A percentile compares a stretch with the other conserved stretches of the same genome.
Conservation (phyloP, 345 rosid genomes). For the Populus ilicifolia region DNA sequence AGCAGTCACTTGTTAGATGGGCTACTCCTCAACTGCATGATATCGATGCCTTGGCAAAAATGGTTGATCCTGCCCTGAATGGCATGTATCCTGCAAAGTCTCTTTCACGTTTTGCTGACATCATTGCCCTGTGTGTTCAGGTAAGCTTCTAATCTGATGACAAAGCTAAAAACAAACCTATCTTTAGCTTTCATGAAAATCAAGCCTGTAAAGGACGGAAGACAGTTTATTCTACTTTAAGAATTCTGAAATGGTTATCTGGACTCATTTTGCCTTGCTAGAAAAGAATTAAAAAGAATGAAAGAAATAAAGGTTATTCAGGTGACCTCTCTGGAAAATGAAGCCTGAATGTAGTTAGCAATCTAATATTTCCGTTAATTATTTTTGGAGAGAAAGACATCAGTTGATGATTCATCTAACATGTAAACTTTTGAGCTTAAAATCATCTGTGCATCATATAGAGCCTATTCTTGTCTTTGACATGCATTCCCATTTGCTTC, state of each 20-base stretch:
- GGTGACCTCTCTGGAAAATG: not conserved
- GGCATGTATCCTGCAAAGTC: conserved; percentile 99
- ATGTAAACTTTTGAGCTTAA: not conserved
- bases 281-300: no score
- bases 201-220: no score
- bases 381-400: no score
- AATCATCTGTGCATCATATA: not conserved
- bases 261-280: no score
- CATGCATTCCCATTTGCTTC: not conserved
- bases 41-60: conserved; percentile 90
- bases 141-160: conserved; percentile 33
- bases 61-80: conserved; percentile 90
- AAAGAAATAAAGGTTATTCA: no score
- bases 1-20: conserved; percentile 99
- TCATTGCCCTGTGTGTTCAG: conserved; percentile 95
- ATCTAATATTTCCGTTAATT: no score
- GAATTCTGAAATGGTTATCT: not conserved
- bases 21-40: conserved; percentile 97
- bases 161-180: no score
- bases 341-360: not conserved
- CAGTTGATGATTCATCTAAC: not conserved
- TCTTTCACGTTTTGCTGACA: conserved; percentile 94
- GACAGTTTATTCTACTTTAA: not conserved
- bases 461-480: not conserved
- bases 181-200: not conserved